Base-by-base conservation (phyloP, 257 asterid genomes). In the Solanum rostratum region DNA sequence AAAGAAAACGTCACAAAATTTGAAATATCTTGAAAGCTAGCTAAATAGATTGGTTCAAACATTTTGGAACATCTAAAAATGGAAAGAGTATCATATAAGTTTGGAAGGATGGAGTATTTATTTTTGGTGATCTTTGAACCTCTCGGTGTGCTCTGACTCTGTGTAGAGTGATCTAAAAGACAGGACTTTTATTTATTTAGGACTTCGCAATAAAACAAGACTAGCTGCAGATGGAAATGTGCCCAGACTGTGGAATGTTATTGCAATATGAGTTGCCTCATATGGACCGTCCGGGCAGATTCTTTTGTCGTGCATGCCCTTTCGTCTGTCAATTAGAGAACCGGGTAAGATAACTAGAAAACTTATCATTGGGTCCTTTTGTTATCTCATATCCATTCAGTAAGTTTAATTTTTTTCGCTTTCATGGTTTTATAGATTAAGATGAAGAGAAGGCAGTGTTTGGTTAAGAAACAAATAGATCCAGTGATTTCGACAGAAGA, bases 241-340 rank as follows among this genome's bases (percentile, higher is more conserved):
- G 98, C 89, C 98, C 97, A 69, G 86, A 84, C 76, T 95, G 98
- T 68, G 94, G 88, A 63, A 92, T 66, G 68, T 86, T 93, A 89
- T 54, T 94, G 90, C 97, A 90, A 83, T 94, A 88, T 85, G 93
- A 89, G 84, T 79, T 92, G 88, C 94, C 97, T 12, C 19, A 87
- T 87, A 86, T 92, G 89, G 95, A 84, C 3, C 90, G 63, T 27
- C 84, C 91, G 13, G 96, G 92, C 69, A 80, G 93, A 82, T 91
- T 93, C 85, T 90, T 37, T 85, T 95, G 98, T 57, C 91, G 92
- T 7, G 87, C 93, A 9, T 95, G 98, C 86, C 95, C 98, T 43
- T 93, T 89, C 41, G 88, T 85, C 4, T 90, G 93, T 79, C 85
- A 86, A 43, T 90, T 95, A 43, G 95, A 91, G 79, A 83, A 13